Base-by-base conservation (phyloP, 2,329 filamentous ascomycete species). In the Chaetomium strumarium region DNA sequence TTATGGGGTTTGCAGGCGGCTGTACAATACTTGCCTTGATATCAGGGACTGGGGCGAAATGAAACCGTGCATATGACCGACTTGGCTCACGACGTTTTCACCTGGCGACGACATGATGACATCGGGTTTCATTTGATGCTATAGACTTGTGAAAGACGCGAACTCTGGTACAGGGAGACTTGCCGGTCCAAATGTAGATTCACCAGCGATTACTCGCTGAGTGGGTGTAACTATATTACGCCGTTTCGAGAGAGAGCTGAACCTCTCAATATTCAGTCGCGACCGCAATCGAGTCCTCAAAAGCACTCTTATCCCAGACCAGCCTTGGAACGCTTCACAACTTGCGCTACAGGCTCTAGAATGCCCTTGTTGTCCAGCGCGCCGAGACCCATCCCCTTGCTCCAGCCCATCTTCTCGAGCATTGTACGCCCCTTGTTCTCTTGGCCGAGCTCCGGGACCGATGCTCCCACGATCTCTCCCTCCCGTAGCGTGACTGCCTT, bases 351-450 rank as follows among this genome's bases (percentile, higher is more conserved):
- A 0, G 92, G 92, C 56, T 89, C 82, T 58, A 95, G 70, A 48
- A 96, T 93, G 31, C 93, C 93, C 68, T 93, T 88, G 67, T 95
- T 96, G 58, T 95, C 84, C 1, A 75, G 66, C 11, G 88, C 82
- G 48, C 93, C 93, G 1, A 99, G 77, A 1, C 87, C 88, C 64
- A 85, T 95, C 5, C 93, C 93, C 48, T 78, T 85, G 56, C 81
- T 87, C 91, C 93, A 99, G 3, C 93, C 93, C 93, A 97, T 97
- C 71, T 93, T 97, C 72, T 95, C 90, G 58, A 99, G 72, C 83
- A 99, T 88, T 3, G 83, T 82, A 46, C 90, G 81, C 11, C 93
- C 93, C 60, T 83, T 89, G 66, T 96, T 97, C 49, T 86, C 87
- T 5, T 76, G 74, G 1, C 88, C 88, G 31, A 99, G 77, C 67